phyloP scores from a whole-genome alignment of 2,329 filamentous ascomycete genomes.

The Echinosphaeria canescens region DNA sequence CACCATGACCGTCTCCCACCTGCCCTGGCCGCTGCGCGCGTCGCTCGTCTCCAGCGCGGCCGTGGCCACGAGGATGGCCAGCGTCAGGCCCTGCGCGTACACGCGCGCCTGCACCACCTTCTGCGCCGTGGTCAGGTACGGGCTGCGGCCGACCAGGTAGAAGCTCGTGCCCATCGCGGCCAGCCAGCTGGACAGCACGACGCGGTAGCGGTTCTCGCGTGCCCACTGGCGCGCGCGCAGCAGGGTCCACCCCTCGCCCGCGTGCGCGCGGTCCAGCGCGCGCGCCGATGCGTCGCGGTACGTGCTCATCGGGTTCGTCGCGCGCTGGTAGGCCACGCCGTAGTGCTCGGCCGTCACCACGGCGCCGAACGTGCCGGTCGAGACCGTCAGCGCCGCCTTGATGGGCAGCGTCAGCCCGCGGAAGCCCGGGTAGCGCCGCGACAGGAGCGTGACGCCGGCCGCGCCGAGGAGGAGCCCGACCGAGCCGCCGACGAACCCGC shows the following conservation, averaged over 20 bases:
- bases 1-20: conserved; percentile 72
- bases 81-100: conserved; percentile 76
- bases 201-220: conserved; percentile 62
- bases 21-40: conserved; percentile 49
- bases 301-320: conserved; percentile 41
- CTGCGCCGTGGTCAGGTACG: conserved; percentile 52
- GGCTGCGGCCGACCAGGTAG: conserved; percentile 55
- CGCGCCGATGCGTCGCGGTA: conserved; percentile 44
- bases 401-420: conserved; percentile 71
- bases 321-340: conserved; percentile 41
- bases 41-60: conserved; percentile 68
- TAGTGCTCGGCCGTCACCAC: conserved; percentile 73
- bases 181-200: conserved; percentile 67
- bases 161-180: conserved; percentile 59
- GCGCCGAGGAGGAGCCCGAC: conserved; percentile 46
- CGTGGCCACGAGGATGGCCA: conserved; percentile 63
- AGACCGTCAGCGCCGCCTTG: conserved; percentile 75
- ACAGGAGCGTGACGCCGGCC: conserved; percentile 44
- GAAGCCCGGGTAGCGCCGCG: conserved; percentile 55
- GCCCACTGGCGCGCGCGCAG: conserved; percentile 46
- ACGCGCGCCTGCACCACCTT: conserved; percentile 91
- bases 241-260: conserved; percentile 19
- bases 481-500: conserved; percentile 52
- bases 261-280: conserved; percentile 20
- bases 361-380: conserved; percentile 60